Percentiles rank a stretch among this genome's conserved stretches.
Evolutionary conservation across 306 rosid genomes (phyloP).

Genomic region (Vicia faba): DNA sequence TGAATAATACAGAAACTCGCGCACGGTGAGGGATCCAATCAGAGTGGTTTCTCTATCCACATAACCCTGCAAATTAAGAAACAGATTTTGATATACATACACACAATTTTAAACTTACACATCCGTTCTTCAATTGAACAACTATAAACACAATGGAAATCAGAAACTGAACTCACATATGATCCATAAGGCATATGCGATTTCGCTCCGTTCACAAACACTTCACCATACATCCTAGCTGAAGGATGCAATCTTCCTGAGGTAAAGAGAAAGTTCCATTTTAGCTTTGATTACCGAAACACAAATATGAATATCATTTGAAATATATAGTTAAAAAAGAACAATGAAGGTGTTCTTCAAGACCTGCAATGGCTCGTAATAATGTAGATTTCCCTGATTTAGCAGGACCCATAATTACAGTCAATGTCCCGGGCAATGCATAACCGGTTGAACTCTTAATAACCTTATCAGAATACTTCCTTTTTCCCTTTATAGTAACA

Average conservation of each 20-base stretch:
- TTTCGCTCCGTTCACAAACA: constrained; percentile 81
- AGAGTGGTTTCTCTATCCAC: constrained; percentile 88
- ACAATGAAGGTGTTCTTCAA: constrained; percentile 32
- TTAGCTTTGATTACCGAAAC: constrained; percentile 38
- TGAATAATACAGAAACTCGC: constrained; percentile 89
- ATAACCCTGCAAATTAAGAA: constrained; percentile 67
- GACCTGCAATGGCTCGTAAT: constrained; percentile 89
- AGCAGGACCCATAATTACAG: constrained; percentile 98
- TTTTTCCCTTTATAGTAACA: constrained; percentile 84
- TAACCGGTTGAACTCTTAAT: constrained; percentile 97
- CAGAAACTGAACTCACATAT: constrained; percentile 66
- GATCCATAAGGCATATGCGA: constrained; percentile 80
- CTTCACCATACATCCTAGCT: constrained; percentile 86
- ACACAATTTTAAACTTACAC: too few species aligned
- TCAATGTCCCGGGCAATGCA: constrained; percentile 95
- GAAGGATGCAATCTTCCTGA: constrained; percentile 88
- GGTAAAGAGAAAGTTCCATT: constrained; percentile 29
- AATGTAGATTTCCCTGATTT: constrained; percentile 94
- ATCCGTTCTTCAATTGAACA: too few species aligned
- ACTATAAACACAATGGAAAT: not conserved
- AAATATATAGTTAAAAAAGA: constrained; percentile 35
- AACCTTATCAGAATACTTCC: constrained; percentile 91
- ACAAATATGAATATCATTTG: constrained; percentile 23
- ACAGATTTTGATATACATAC: too few species aligned
- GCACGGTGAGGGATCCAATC: constrained; percentile 95